Conservation (phyloP, 495 filamentous ascomycete species). For the Melanomma pulvis-pyrius region DNA sequence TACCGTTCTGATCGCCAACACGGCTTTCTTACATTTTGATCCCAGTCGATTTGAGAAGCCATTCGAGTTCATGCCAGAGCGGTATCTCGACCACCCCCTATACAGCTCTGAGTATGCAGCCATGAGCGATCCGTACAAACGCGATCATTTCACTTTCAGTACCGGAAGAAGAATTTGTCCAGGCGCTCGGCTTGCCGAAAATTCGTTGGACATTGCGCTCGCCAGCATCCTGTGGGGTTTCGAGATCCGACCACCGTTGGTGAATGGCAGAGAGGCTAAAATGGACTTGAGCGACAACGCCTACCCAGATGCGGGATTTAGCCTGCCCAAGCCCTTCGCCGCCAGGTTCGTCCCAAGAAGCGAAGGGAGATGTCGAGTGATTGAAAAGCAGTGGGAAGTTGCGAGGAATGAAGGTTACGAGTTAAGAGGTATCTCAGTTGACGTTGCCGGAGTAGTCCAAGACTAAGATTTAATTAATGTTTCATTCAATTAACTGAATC, state of each 20-base stretch:
- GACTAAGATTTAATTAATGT: too few relatives aligned
- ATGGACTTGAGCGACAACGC: conserved; percentile 6
- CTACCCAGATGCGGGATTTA: conserved; percentile 2
- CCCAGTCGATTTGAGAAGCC: conserved; percentile 22
- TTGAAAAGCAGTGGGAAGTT: too few relatives aligned
- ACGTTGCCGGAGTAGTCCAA: too few relatives aligned
- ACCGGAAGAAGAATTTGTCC: conserved; percentile 45
- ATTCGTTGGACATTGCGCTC: neutral
- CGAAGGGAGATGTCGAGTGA: too few relatives aligned
- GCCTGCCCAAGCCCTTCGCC: neutral
- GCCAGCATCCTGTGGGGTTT: conserved; percentile 16
- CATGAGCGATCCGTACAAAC: neutral
- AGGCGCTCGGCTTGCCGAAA: conserved; percentile 38
- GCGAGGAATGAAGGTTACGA: too few relatives aligned
- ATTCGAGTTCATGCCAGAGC: conserved; percentile 28
- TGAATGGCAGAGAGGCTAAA: neutral
- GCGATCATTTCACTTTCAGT: conserved; percentile 31
- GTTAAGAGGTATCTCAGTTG: too few relatives aligned
- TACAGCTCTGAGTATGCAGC: neutral
- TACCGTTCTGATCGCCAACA: conserved; percentile 37
- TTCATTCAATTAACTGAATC: too few relatives aligned
- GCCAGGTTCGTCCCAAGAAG: conserved; percentile 4
- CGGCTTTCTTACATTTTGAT: conserved; percentile 22
- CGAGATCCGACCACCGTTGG: conserved; percentile 8
- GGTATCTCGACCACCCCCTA: conserved; percentile 21